A percentile compares a stretch with the other conserved stretches of the same genome.
Conservation (phyloP, 495 filamentous ascomycete genomes). For the Cercophora samala region DNA sequence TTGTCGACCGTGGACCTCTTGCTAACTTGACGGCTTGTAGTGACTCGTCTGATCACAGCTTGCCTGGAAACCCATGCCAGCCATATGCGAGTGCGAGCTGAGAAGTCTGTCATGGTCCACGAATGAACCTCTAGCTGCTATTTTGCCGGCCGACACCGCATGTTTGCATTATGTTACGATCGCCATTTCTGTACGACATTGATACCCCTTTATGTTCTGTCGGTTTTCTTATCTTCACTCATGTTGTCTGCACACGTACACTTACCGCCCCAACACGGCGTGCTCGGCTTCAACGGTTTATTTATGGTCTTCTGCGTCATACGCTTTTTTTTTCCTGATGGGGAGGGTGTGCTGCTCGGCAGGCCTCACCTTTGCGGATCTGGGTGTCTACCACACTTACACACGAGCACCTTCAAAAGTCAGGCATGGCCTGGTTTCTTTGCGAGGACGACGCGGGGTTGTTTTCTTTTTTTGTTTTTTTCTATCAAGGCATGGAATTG, state of each 20-base stretch:
- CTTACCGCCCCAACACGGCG: neutral
- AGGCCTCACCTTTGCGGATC: neutral
- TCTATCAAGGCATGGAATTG: neutral
- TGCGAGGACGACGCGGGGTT: neutral
- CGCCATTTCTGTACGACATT: neutral
- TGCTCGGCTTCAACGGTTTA: neutral
- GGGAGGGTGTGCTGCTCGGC: neutral
- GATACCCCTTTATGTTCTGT: constrained; percentile 10
- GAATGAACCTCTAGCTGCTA: constrained; percentile 12
- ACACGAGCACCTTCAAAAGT: neutral
- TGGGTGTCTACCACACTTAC: neutral
- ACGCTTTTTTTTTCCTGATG: neutral
- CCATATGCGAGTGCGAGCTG: constrained; percentile 67
- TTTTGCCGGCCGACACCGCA: neutral
- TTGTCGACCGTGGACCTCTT: neutral
- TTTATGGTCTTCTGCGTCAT: neutral
- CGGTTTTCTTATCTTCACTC: neutral
- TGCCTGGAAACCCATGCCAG: constrained; percentile 82
- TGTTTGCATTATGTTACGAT: neutral
- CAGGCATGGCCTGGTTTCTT: neutral
- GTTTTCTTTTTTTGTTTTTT: neutral
- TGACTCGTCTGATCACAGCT: constrained; percentile 83
- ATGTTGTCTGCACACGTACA: neutral
- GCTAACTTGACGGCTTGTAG: constrained; percentile 39
- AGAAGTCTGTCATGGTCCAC: constrained; percentile 52